A percentile compares a stretch with the other conserved stretches of the same genome.
Evolutionary conservation across 139 green algal genomes (phyloP).

Genomic region (Coelastrella sp.): DNA sequence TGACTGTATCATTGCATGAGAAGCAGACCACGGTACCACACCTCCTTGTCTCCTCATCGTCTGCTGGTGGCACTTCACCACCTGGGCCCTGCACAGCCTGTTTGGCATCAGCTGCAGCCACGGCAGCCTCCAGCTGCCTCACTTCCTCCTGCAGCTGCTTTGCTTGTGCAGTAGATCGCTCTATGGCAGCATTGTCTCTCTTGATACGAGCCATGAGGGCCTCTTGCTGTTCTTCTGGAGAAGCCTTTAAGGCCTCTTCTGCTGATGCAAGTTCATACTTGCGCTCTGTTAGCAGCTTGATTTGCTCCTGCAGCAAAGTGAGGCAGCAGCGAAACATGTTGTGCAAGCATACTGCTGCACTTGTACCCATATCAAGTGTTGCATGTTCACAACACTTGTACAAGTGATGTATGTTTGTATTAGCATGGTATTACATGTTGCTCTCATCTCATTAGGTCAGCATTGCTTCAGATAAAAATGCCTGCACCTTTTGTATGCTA

Average conservation of each 20-base stretch:
- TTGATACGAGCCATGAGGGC: constrained; percentile 69
- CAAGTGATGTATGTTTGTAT: too few species aligned
- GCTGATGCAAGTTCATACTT: constrained; percentile 76
- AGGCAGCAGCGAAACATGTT: background rate
- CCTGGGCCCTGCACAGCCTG: background rate
- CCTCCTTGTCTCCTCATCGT: constrained; percentile 11
- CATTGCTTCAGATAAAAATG: too few species aligned
- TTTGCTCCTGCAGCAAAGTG: constrained; percentile 61
- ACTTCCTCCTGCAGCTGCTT: constrained; percentile 54
- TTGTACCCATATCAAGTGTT: background rate
- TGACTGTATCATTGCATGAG: too few species aligned
- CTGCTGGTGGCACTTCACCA: background rate
- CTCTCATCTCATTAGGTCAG: too few species aligned
- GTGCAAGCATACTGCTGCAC: background rate
- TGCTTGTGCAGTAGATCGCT: constrained; percentile 48
- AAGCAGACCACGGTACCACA: background rate
- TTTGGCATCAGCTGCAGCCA: constrained; percentile 5
- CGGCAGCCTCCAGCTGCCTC: constrained; percentile 63
- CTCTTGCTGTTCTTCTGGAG: constrained; percentile 74
- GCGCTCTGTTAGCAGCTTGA: constrained; percentile 64
- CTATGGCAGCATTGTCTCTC: constrained; percentile 75
- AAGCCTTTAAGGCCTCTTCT: constrained; percentile 63
- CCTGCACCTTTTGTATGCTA: too few species aligned
- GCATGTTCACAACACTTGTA: too few species aligned
- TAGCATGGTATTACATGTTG: too few species aligned